A percentile compares a stretch with the other conserved stretches of the same genome.
phyloP scores from a whole-genome alignment of 805 yeast species.

The Sugiyamaella valdiviana region DNA sequence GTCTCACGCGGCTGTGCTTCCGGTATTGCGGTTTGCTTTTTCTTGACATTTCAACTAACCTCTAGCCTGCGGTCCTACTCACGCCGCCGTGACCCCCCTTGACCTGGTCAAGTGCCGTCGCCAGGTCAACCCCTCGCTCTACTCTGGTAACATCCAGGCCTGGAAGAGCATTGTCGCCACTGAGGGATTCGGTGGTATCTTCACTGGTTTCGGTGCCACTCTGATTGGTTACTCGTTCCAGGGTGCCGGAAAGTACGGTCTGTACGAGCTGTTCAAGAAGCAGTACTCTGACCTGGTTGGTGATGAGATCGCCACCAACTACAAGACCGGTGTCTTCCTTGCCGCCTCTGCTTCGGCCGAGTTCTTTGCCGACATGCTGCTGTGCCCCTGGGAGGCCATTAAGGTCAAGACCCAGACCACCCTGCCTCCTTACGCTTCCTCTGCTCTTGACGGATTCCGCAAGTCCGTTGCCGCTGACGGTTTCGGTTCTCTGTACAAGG shows the following conservation, averaged over 20 bases:
- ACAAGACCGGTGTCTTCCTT: conserved; percentile 68
- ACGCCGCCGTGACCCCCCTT: conserved; percentile 84
- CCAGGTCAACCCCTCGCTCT: conserved; percentile 72
- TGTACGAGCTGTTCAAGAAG: conserved; percentile 86
- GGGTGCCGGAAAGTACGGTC: conserved; percentile 97
- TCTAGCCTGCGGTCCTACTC: conserved; percentile 93
- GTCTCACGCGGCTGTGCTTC: no score
- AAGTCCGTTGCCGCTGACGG: conserved; percentile 67
- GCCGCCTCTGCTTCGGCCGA: conserved; percentile 93
- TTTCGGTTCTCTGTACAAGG: conserved; percentile 71
- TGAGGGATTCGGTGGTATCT: conserved; percentile 70
- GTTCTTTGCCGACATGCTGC: conserved; percentile 78
- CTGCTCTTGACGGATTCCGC: conserved; percentile 59
- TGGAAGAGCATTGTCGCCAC: conserved; percentile 65
- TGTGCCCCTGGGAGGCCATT: conserved; percentile 94
- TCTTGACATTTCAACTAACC: no score
- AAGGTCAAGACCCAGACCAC: conserved; percentile 93
- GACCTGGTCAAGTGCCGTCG: conserved; percentile 91
- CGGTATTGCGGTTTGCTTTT: no score
- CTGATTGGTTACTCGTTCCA: conserved; percentile 88
- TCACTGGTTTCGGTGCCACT: conserved; percentile 90
- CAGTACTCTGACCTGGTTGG: conserved; percentile 65
- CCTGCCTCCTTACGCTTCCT: conserved; percentile 71
- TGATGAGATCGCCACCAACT: conserved; percentile 49
- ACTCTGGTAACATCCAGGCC: conserved; percentile 75